These are phyloP conservation scores for Penicillium glabrum DNA, from an alignment of 2,329 filamentous ascomycete species.

Conservation along the genomic window DNA sequence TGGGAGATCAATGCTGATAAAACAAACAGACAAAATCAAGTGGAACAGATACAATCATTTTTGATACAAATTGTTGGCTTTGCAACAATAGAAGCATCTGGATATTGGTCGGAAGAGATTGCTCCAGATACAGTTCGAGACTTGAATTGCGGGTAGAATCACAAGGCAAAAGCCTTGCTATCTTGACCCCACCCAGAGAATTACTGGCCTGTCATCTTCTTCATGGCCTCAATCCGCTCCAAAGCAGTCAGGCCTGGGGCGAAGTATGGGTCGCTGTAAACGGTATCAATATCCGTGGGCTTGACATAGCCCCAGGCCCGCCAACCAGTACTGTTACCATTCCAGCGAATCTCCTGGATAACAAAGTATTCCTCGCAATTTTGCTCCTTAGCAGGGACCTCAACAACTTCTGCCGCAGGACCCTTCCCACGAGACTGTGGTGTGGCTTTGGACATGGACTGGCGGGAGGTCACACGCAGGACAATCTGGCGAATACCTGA, in stretches of 20 bases:
- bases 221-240: conserved; percentile 37
- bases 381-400: conserved; percentile 36
- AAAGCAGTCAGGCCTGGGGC: conserved; percentile 32
- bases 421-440: conserved; percentile 1
- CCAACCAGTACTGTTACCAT: conserved; percentile 46
- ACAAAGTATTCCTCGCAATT: conserved; percentile 53
- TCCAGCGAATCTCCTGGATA: conserved; percentile 47
- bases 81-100: neutral
- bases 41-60: neutral
- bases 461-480: conserved; percentile 39
- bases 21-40: neutral
- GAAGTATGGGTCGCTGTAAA: conserved; percentile 38
- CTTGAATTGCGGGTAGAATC: neutral
- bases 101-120: neutral
- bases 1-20: neutral
- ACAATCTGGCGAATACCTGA: conserved; percentile 43
- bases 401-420: neutral
- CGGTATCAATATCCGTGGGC: conserved; percentile 42
- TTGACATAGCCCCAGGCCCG: conserved; percentile 51
- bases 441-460: conserved; percentile 33
- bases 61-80: neutral
- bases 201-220: conserved; percentile 20
- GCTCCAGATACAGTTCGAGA: neutral
- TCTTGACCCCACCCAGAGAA: neutral
- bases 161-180: neutral